A percentile compares a stretch with the other conserved stretches of the same genome.
Evolutionary conservation across 2,329 filamentous ascomycete species (phyloP).

Genomic region (Pezicula rhizophila): DNA sequence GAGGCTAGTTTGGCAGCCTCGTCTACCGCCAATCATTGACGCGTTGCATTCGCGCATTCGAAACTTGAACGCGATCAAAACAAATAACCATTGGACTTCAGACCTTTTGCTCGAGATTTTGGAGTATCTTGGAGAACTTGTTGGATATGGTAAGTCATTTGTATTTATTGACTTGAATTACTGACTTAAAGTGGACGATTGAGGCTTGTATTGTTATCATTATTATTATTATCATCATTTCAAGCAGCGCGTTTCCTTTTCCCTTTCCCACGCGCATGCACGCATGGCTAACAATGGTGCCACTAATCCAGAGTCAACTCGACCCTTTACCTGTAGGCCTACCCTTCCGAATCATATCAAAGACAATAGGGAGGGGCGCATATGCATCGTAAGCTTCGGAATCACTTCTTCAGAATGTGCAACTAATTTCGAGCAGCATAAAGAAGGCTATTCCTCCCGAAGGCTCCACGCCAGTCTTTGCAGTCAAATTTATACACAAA

Average conservation of each 20-base stretch:
- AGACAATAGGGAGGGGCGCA: constrained; percentile 91
- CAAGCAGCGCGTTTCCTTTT: too few relatives aligned
- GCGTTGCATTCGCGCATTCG: constrained; percentile 12
- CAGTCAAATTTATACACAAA: constrained; percentile 98
- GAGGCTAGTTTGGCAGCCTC: neutral
- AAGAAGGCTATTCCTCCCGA: constrained; percentile 83
- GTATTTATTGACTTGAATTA: neutral
- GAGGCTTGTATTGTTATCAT: too few relatives aligned
- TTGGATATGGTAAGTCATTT: constrained; percentile 21
- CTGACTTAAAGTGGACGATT: too few relatives aligned
- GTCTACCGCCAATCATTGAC: constrained; percentile 15
- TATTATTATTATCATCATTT: too few relatives aligned
- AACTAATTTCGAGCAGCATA: constrained; percentile 32
- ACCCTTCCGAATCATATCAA: constrained; percentile 90
- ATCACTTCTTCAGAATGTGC: neutral
- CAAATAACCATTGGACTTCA: constrained; percentile 19
- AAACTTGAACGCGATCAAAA: constrained; percentile 23
- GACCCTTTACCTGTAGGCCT: constrained; percentile 79
- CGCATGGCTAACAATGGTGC: constrained; percentile 21
- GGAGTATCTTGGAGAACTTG: neutral
- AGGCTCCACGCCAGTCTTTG: constrained; percentile 70
- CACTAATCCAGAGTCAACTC: constrained; percentile 70
- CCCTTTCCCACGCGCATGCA: too few relatives aligned
- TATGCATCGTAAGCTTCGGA: constrained; percentile 76
- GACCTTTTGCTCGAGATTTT: constrained; percentile 1